phyloP scores from a whole-genome alignment of 305 asterid species.

The Solanum chacoense region DNA sequence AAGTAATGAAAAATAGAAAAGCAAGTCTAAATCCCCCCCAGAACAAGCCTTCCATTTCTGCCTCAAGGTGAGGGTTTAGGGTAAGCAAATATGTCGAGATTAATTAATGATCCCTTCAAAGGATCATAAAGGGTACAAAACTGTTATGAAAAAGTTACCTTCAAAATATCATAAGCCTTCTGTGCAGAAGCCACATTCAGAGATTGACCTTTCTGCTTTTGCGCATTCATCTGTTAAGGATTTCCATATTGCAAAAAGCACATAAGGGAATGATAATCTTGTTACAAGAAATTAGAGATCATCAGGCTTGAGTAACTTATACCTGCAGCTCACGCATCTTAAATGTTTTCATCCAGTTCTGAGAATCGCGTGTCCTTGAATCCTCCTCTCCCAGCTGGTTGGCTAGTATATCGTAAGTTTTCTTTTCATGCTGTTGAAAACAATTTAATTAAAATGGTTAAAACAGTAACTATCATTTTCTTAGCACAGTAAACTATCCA shows the following conservation, averaged over 20 bases:
- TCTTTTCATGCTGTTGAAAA: conserved; percentile 74
- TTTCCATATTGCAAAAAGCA: neutral
- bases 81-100: neutral
- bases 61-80: neutral
- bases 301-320: conserved; percentile 6
- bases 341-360: conserved; percentile 87
- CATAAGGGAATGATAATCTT: neutral
- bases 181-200: conserved; percentile 58
- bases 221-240: conserved; percentile 53
- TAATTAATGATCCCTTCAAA: neutral
- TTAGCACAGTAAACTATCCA: neutral
- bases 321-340: conserved; percentile 89
- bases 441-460: neutral
- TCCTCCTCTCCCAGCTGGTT: conserved; percentile 96
- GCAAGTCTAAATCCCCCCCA: neutral
- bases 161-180: conserved; percentile 66
- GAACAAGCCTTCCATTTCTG: neutral
- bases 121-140: neutral
- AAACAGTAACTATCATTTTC: neutral
- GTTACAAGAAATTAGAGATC: neutral
- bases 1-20: neutral
- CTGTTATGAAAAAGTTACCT: conserved; percentile 31
- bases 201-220: conserved; percentile 85
- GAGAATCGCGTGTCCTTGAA: conserved; percentile 83
- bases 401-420: conserved; percentile 84